These are phyloP conservation scores for Omphalotus guepiniiformis DNA, from an alignment of 768 basidiomycete species.

Conservation along the genomic window DNA sequence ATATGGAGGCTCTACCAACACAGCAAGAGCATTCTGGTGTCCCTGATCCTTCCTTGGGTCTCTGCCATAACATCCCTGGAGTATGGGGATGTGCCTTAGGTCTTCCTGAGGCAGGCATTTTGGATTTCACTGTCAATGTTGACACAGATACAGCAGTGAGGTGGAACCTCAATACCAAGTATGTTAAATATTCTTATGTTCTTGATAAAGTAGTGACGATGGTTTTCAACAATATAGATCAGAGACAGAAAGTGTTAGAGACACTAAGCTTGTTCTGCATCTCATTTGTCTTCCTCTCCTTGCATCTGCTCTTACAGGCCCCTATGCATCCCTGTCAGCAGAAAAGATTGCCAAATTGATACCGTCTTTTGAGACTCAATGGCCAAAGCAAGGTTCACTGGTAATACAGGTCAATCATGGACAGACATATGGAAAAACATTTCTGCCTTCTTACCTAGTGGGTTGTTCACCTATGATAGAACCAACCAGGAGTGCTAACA, in stretches of 20 bases:
- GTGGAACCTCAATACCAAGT: conserved; percentile 26
- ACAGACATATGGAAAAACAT: conserved; percentile 27
- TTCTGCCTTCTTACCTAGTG: conserved; percentile 43
- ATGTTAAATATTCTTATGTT: not conserved
- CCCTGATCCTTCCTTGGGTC: conserved; percentile 8
- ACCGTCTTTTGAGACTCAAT: conserved; percentile 21
- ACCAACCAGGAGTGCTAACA: not conserved
- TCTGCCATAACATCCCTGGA: conserved; percentile 35
- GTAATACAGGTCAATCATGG: conserved; percentile 42
- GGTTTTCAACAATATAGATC: too few relatives aligned
- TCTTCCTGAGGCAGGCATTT: conserved; percentile 25
- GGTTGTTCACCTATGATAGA: conserved; percentile 12
- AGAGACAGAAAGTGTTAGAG: not conserved
- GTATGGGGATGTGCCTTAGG: conserved; percentile 36
- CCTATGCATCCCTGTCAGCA: too few relatives aligned
- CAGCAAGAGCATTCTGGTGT: too few relatives aligned
- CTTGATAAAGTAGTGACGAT: not conserved
- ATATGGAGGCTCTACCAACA: too few relatives aligned
- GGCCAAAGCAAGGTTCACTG: conserved; percentile 44
- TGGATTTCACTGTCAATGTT: conserved; percentile 34
- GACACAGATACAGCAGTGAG: conserved; percentile 29
- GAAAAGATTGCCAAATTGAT: conserved; percentile 10
- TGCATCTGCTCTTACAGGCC: not conserved
- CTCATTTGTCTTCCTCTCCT: conserved; percentile 31
- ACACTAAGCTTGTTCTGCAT: conserved; percentile 23